phyloP scores from a whole-genome alignment of 495 filamentous ascomycete species.

The Melanomma pulvis-pyrius region DNA sequence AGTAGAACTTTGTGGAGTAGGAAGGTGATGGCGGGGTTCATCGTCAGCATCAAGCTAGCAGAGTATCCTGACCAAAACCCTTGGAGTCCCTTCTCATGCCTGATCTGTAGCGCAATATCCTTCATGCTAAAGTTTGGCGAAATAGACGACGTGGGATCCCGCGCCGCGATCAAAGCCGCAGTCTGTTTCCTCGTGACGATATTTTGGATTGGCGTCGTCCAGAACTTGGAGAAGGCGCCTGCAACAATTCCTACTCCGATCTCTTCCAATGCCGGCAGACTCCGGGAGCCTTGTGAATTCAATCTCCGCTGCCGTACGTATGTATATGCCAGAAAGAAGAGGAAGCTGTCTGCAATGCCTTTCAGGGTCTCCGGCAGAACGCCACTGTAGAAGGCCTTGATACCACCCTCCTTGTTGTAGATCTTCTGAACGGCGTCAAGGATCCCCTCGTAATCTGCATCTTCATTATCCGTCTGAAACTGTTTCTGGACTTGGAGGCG shows the following conservation, averaged over 20 bases:
- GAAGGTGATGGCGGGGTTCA: constrained; percentile 88
- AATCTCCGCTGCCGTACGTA: constrained; percentile 67
- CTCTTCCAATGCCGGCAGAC: constrained; percentile 70
- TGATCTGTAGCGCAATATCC: constrained; percentile 67
- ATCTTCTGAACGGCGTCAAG: constrained; percentile 73
- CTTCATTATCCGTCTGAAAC: constrained; percentile 45
- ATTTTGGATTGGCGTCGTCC: constrained; percentile 81
- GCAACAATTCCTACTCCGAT: constrained; percentile 76
- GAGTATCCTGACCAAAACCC: constrained; percentile 94
- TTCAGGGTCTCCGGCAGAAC: constrained; percentile 72
- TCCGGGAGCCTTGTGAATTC: constrained; percentile 30
- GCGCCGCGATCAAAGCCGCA: constrained; percentile 52
- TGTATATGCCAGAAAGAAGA: constrained; percentile 85
- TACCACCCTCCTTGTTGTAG: constrained; percentile 68
- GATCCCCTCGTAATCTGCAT: constrained; percentile 59
- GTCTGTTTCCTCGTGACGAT: constrained; percentile 84
- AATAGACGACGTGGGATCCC: constrained; percentile 16
- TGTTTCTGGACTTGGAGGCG: constrained; percentile 80
- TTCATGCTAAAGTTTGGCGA: constrained; percentile 48
- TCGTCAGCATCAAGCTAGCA: constrained; percentile 74
- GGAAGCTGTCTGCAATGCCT: constrained; percentile 73
- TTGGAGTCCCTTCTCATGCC: constrained; percentile 67
- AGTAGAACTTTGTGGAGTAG: constrained; percentile 75
- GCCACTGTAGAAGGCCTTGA: constrained; percentile 75
- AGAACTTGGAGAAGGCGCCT: constrained; percentile 73